These are phyloP conservation scores for Morella rubra DNA, from an alignment of 306 rosid genomes.

Conservation along the genomic window DNA sequence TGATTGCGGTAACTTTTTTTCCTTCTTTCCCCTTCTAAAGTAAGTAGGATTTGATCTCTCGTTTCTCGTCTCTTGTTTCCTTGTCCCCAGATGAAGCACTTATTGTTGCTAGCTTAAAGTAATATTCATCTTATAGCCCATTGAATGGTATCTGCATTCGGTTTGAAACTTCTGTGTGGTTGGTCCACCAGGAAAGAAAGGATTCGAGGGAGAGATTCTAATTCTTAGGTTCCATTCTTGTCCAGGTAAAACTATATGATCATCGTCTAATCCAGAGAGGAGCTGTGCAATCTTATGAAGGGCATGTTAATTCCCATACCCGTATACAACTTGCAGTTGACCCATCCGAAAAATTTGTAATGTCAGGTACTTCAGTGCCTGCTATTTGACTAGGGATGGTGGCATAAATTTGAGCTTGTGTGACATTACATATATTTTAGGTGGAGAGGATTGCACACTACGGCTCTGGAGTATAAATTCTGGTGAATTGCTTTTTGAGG, in stretches of 20 bases:
- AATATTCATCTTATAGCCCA: not conserved
- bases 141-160: not conserved
- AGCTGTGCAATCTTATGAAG: conserved; percentile 76
- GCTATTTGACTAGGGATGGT: conserved; percentile 13
- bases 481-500: conserved; percentile 82
- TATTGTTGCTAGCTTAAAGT: not conserved
- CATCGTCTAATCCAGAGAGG: conserved; percentile 78
- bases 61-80: not conserved
- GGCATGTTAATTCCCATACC: conserved; percentile 77
- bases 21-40: not conserved
- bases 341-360: conserved; percentile 71
- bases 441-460: conserved; percentile 87
- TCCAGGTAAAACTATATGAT: conserved; percentile 76
- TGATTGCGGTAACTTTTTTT: not conserved
- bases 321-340: conserved; percentile 74
- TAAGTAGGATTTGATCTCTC: not conserved
- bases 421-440: conserved; percentile 39
- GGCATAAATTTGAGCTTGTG: conserved; percentile 7
- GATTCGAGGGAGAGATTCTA: conserved; percentile 4
- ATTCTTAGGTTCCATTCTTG: conserved; percentile 21
- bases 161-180: not conserved
- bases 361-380: conserved; percentile 57
- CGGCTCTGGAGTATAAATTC: conserved; percentile 84
- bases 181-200: not conserved
- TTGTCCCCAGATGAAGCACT: not conserved